These are phyloP conservation scores for Austroboletus festivus DNA, from an alignment of 768 basidiomycete genomes.

Conservation along the genomic window DNA sequence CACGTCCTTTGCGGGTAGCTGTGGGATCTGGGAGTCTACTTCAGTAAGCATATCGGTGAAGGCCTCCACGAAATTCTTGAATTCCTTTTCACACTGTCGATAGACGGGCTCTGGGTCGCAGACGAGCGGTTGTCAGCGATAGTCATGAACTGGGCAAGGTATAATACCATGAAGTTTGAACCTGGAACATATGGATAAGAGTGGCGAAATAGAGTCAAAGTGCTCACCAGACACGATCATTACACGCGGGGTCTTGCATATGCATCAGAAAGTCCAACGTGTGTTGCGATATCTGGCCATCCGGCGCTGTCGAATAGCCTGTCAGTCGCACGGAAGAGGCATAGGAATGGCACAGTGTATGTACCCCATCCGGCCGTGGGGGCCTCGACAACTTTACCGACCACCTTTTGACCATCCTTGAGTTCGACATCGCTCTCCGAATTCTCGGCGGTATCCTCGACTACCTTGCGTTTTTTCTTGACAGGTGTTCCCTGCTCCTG, in stretches of 20 bases:
- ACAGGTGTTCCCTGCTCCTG: conserved; percentile 17
- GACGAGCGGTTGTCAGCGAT: background rate
- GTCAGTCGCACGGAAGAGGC: background rate
- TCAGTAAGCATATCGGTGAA: conserved; percentile 67
- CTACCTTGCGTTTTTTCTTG: conserved; percentile 26
- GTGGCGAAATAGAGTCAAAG: background rate
- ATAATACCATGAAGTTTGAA: conserved; percentile 73
- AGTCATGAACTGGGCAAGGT: background rate
- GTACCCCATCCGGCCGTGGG: conserved; percentile 79
- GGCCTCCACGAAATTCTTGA: conserved; percentile 76
- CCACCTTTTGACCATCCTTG: conserved; percentile 64
- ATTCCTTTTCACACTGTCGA: conserved; percentile 76
- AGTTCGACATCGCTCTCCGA: conserved; percentile 45
- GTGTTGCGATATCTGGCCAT: conserved; percentile 84
- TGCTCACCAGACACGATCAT: conserved; percentile 78
- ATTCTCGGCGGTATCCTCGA: conserved; percentile 11
- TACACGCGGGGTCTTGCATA: conserved; percentile 70
- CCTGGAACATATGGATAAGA: conserved; percentile 40
- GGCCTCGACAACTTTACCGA: conserved; percentile 75
- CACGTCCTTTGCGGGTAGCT: conserved; percentile 86
- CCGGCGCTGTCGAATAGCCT: conserved; percentile 52
- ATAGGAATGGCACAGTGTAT: background rate
- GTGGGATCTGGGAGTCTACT: conserved; percentile 81
- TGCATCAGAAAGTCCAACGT: conserved; percentile 74
- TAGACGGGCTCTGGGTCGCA: conserved; percentile 23